Base-by-base conservation (phyloP, 768 basidiomycete species). In the Pisolithus marmoratus region DNA sequence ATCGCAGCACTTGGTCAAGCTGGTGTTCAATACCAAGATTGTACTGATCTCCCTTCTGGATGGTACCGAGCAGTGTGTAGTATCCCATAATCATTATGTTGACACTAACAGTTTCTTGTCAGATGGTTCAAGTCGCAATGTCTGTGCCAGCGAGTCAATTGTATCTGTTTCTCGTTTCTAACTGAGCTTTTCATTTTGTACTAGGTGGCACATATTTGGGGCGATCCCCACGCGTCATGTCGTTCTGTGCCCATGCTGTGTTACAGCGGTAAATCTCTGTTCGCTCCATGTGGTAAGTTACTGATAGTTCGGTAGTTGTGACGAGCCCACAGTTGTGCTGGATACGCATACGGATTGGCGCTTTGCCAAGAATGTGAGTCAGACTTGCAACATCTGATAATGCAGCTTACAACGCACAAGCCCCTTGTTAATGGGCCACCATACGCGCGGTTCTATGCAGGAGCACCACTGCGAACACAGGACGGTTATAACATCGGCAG, bases 81-180 rank as follows among this genome's bases (percentile, higher is more conserved):
- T 49, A 15, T n/a, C 50, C 20, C 49, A 37, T 48, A 51, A 54
- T 51, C 14, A 36, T 48, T 26, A 49, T 38, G 48, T 5, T 58
- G 20, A 22, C 34, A 36, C 40, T 34, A 15, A 29, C 50, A 20
- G 49, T 59, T 63, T 24, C 59, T 40, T 2, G 20, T 24, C 50
- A 90, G 87, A 61, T 95, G 91, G 88, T 84, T 88, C 65, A 96
- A 96, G 70, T 85, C 89, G 7, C 84, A 92, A 70, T 88, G 90
- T 91, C 67, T 66, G 80, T 65, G 22, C 46, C 50, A 45, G 40
- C 46, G 23, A n/a, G 26, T 47, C 7, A 14, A 8, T 49, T 27
- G 14, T 31, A 29, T 46, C 19, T 14, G 20, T n/a, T n/a, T 46
- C 11, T 43, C 19, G 42, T 37, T 53, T 52, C 41, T 34, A 36